Evolutionary conservation across 2,329 filamentous ascomycete genomes (phyloP), one percentile per base, ranked within the genome.

Genomic region (Cladosporium sp.): DNA sequence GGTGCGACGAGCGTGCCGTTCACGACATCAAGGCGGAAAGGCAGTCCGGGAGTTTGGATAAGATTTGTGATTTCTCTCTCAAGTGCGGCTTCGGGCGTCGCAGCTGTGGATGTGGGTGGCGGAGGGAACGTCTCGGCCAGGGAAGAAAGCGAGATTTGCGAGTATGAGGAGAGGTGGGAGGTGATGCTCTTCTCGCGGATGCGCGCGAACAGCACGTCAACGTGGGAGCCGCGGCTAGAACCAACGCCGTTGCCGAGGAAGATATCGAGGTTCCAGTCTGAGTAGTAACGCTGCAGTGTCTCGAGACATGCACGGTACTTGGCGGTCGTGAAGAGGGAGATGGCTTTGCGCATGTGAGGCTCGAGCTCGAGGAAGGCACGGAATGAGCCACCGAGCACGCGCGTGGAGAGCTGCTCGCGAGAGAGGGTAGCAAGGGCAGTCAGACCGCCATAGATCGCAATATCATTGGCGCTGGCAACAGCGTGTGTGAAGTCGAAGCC

Each of bases 151-250:
- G 87, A 91, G 54, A 96, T 89, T 58, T 85, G 85, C 37, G 86
- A 95, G 68, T 95, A 99, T 0, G 93, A 91, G 19, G 89, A 79
- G 61, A 96, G 86, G 70, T 96, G 97, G 64, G 96, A 89, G 19
- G 91, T 82, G 53, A 99, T 96, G 62, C 91, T 92, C 73, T 96
- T 96, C 62, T 80, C 87, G 52, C 93, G 83, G 59, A 99, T 90
- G 42, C 76, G 74, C 9, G 79, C 74, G 71, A 91, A 93, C 17
- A 99, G 75, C 1, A 73, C 71, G 32, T 78, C 64, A 15, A 96
- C 75, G 57, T 95, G 88, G 7, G 61, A 54, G 22, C 44, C 50
- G n/a, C 30, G 24, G 2, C 17, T 7, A 9, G 24, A n/a, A 30
- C 47, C 47, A 11, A 41, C 22, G 30, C 34, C 29, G 7, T 57